Percentiles rank a stretch among this genome's conserved stretches.
phyloP scores from a whole-genome alignment of 148 eudicot species.

The Spergularia marina region DNA sequence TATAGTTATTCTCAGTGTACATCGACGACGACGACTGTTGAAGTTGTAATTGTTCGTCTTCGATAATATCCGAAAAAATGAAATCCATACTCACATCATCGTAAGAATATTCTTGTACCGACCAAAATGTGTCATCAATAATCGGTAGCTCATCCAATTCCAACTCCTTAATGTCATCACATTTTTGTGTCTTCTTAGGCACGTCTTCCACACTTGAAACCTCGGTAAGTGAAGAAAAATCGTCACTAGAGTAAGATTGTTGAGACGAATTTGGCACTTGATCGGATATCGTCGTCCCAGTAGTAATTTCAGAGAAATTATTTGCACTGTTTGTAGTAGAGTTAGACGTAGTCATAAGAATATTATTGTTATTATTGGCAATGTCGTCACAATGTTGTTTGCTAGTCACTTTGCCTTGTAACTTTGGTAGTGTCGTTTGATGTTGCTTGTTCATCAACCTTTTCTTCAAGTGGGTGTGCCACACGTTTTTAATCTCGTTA shows the following conservation, averaged over 20 bases:
- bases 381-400: background rate
- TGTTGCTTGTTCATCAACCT: conserved; percentile 36
- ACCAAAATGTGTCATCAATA: conserved; percentile 64
- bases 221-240: conserved; percentile 37
- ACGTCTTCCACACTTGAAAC: conserved; percentile 21
- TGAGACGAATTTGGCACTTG: conserved; percentile 26
- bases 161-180: background rate
- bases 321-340: conserved; percentile 6
- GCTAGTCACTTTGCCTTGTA: conserved; percentile 3
- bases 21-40: background rate
- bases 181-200: conserved; percentile 9
- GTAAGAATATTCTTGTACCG: conserved; percentile 22
- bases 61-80: background rate
- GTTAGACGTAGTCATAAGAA: background rate
- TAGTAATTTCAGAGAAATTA: conserved; percentile 4
- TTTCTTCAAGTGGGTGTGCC: conserved; percentile 84
- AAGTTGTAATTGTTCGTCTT: background rate
- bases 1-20: background rate
- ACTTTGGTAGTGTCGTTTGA: conserved; percentile 21
- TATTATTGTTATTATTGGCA: background rate
- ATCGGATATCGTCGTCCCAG: background rate
- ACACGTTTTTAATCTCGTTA: conserved; percentile 75
- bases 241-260: conserved; percentile 36
- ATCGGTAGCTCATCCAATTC: conserved; percentile 26
- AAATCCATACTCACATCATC: background rate